A percentile compares a stretch with the other conserved stretches of the same genome.
These are phyloP conservation scores for Tulasnella sp. DNA, from an alignment of 768 basidiomycete genomes.

Conservation along the genomic window DNA sequence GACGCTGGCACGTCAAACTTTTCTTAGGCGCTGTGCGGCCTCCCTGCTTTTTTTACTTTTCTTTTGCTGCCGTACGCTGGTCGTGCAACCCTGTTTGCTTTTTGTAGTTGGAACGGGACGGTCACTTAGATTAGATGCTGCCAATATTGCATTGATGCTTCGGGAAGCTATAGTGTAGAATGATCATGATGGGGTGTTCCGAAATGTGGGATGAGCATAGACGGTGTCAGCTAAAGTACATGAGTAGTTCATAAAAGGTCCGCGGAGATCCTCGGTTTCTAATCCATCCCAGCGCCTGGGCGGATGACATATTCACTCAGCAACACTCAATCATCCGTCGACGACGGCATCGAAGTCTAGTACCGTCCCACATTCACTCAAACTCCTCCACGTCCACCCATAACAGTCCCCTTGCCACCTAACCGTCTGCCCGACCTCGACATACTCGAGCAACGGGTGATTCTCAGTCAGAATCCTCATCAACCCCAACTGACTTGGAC, in stretches of 20 bases:
- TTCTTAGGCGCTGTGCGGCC: neutral
- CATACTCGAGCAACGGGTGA: neutral
- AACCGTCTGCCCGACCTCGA: neutral
- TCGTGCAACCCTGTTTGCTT: neutral
- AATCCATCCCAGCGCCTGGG: too few species aligned
- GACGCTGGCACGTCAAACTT: neutral
- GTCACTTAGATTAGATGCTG: neutral
- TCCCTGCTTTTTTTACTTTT: neutral
- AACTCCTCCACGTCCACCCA: neutral
- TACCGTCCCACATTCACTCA: neutral
- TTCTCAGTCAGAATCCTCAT: neutral
- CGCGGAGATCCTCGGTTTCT: too few species aligned
- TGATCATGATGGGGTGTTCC: neutral
- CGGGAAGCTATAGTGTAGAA: neutral
- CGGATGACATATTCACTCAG: too few species aligned
- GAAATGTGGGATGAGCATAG: too few species aligned
- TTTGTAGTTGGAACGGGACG: neutral
- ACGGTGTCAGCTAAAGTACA: too few species aligned
- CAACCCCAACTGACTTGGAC: neutral
- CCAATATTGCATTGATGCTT: slow-evolving; percentile 2
- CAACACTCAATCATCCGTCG: too few species aligned
- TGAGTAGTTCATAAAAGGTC: too few species aligned
- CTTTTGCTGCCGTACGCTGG: neutral
- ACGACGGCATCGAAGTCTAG: too few species aligned
- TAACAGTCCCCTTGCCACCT: neutral